Evolutionary conservation across 345 rosid species (phyloP), one percentile per base, ranked within the genome.

Genomic region (Brassica cretica): DNA sequence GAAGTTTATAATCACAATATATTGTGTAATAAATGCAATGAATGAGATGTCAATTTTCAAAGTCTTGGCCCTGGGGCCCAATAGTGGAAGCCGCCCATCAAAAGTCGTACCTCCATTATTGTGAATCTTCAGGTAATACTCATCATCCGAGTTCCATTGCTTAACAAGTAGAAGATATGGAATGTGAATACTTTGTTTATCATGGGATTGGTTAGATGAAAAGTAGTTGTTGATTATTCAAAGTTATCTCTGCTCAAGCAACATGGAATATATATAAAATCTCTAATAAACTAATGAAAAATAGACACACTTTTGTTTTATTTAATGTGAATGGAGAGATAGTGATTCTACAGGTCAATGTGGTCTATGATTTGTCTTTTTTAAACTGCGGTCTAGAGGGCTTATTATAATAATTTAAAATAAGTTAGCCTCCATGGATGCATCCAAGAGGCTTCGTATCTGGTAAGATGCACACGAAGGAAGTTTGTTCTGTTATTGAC

Each of bases 401-500:
- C 56, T 5, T 51, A 49, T 37, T 71, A 10, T n/a, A 21, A 72
- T 32, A 66, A 14, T 3, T 27, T 6, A 21, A 49, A 18, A 51
- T n/a, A 66, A 24, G 9, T n/a, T 32, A 51, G 15, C 18, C 77
- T 8, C 68, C 73, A 44, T 78, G 37, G 72, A 66, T 59, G 12
- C 37, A 58, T 18, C 72, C 72, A 0, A 71, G 62, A 71, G 53
- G 39, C 27, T 66, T 78, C 68, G 12, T 33, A 14, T 59, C 53
- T n/a, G 56, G 4, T 64, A 18, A 73, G 68, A 63, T 73, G 70
- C 44, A 41, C 27, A 41, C 1, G 16, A 71, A 72, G 33, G 32
- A 64, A 65, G 53, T 72, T 72, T 32, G 69, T 67, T 72, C 64
- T 73, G 77, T 67, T 24, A 66, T 78, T 67, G 78, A 78, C 82